Evolutionary conservation across 148 eudicot species (phyloP).

Genomic region (Silene uniflora): DNA sequence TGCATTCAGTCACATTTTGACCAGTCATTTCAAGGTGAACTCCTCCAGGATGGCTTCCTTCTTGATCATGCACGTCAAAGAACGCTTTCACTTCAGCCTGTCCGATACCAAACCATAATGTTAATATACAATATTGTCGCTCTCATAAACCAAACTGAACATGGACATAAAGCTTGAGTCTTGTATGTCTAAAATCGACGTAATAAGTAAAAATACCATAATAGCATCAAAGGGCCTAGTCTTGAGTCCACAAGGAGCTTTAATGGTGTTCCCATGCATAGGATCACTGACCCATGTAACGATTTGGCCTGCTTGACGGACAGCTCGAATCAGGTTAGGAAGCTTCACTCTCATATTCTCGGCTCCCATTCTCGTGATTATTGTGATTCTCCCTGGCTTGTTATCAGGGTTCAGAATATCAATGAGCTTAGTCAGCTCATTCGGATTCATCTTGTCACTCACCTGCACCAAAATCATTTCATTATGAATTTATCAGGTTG

Average conservation of each 20-base stretch:
- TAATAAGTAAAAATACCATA: constrained; percentile 42
- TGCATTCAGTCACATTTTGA: constrained; percentile 47
- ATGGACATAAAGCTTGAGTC: neutral
- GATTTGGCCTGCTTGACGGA: constrained; percentile 79
- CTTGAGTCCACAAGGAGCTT: constrained; percentile 93
- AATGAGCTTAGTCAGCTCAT: constrained; percentile 72
- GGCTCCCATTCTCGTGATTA: constrained; percentile 95
- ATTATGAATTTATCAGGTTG: neutral
- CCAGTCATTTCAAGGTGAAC: constrained; percentile 67
- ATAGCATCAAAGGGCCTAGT: constrained; percentile 94
- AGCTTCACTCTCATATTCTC: constrained; percentile 99
- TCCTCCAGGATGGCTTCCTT: constrained; percentile 66
- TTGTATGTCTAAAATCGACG: no score
- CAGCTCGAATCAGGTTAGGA: constrained; percentile 90
- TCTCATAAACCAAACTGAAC: neutral
- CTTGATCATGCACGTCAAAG: constrained; percentile 69
- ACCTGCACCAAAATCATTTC: constrained; percentile 43
- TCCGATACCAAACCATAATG: neutral
- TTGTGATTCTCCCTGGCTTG: constrained; percentile 87
- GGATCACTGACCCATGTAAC: constrained; percentile 98
- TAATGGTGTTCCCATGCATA: constrained; percentile 90
- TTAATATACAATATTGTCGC: neutral
- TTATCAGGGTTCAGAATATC: constrained; percentile 85
- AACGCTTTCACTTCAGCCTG: constrained; percentile 71
- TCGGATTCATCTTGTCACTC: constrained; percentile 92